Conservation (phyloP, 2,329 filamentous ascomycete species). For the Beauveria rudraprayagi region DNA sequence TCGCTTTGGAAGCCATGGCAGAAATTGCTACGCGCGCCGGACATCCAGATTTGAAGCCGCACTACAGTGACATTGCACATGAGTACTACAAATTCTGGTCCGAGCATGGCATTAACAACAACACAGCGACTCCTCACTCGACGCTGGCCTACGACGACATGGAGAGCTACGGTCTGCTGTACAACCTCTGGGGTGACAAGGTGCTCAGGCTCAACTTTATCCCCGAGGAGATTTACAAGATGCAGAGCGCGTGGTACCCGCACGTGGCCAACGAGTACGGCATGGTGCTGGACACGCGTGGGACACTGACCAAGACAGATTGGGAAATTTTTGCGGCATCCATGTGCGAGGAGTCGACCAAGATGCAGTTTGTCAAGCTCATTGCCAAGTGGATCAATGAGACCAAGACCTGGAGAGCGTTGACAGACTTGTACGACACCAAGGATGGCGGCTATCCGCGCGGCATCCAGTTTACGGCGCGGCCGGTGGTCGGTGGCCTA, state of each 20-base stretch:
- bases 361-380: slow-evolving; percentile 56
- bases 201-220: slow-evolving; percentile 72
- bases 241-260: slow-evolving; percentile 70
- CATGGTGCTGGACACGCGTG: slow-evolving; percentile 73
- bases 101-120: slow-evolving; percentile 58
- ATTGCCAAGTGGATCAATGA: slow-evolving; percentile 69
- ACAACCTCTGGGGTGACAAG: slow-evolving; percentile 76
- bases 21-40: slow-evolving; percentile 57
- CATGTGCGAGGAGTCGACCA: slow-evolving; percentile 53
- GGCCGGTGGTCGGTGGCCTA: slow-evolving; percentile 72
- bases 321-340: slow-evolving; percentile 85
- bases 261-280: slow-evolving; percentile 66
- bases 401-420: slow-evolving; percentile 60
- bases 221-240: slow-evolving; percentile 64
- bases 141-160: slow-evolving; percentile 70
- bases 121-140: slow-evolving; percentile 54
- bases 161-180: slow-evolving; percentile 47
- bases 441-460: slow-evolving; percentile 58
- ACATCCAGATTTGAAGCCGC: slow-evolving; percentile 45
- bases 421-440: slow-evolving; percentile 73
- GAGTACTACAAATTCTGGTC: slow-evolving; percentile 69
- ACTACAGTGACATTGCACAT: slow-evolving; percentile 55
- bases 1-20: slow-evolving; percentile 75
- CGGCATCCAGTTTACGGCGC: slow-evolving; percentile 61
- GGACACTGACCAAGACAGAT: slow-evolving; percentile 77